Base-by-base conservation (phyloP, 495 filamentous ascomycete genomes). In the Tuber calosporum region DNA sequence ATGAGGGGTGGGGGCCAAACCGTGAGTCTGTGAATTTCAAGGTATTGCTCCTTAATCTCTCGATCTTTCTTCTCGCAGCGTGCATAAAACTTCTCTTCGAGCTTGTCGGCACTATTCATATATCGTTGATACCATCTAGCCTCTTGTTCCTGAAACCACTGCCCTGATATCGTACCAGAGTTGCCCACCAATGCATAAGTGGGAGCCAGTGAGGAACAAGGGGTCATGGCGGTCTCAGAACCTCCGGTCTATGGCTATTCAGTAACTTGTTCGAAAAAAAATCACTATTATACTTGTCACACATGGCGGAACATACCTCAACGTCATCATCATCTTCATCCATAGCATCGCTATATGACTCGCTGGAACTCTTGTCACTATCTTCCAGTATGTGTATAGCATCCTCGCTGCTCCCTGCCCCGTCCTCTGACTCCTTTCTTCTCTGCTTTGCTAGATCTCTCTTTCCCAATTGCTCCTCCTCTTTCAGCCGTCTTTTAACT, bases 181-280 rank as follows among this genome's bases (percentile, higher is more conserved):
- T 48, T n/a, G 6, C 22, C 45, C 4, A 13, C 22, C 45, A n/a
- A 22, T 48, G 20, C 20, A n/a, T n/a, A 6, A 48, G 45, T 48
- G 5, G 45, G 8, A 48, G 19, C 20, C 45, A 48, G n/a, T 48
- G 45, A 48, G 45, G 20, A n/a, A 48, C 20, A 48, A 48, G 45
- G 20, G 9, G 40, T 4, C 40, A 1, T 9, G 6, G 40, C 8
- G 40, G 40, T 41, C 9, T 41, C 90, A 74, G 91, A 96, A 75
- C 89, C 89, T 40, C 90, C 89, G 72, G 87, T 86, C 75, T 87
- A 85, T 76, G 86, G 84, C 26, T 82, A 83, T 62, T 86, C 85
- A 74, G 67, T 30, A 48, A 36, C 9, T 34, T 2, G 4, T n/a
- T 19, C 13, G 17, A 8, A 43, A 43, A 43, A 15, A 43, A 43